Base-by-base conservation (phyloP, 148 eudicot genomes). In the Rhododendron simsii region DNA sequence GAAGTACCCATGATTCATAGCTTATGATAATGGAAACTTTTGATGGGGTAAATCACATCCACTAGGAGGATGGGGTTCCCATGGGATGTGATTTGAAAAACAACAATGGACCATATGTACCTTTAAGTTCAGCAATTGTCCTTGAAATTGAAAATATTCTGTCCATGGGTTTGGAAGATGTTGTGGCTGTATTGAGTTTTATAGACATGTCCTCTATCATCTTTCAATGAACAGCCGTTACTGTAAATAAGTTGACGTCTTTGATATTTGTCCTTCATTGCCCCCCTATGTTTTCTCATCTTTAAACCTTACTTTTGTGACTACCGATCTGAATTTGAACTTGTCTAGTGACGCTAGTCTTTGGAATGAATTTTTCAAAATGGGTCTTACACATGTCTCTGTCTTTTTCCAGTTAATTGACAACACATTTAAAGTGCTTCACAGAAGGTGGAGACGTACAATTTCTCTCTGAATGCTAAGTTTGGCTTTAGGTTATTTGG, bases 11-110 rank as follows among this genome's bases (percentile, higher is more conserved):
- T 63, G 71, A 28, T 63, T 63, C 71, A 63, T 63, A 1, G 67
- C 20, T 8, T 63, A 7, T 82, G 26, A 9, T 7, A 15, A 69
- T 18, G 30, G 37, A 83, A 47, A 45, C 18, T 21, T 78, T 44
- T 6, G 10, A 83, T n/a, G 57, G 57, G 55, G 76, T 45, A 39
- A 82, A 83, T 83, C 76, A 44, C 69, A 82, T 44, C 67, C 76
- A 26, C 69, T 18, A 7, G 80, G 14, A 5, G 35, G 11, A 61
- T 67, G 45, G 85, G 79, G 50, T 84, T 83, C 41, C 53, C 59
- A 26, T 45, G 18, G 26, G 10, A 69, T 45, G 35, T 83, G 77
- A 69, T 83, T 37, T 45, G 15, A 5, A 41, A 41, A 41, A 53
- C n/a, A 44, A 47, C 12, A 14, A 33, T 14, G 26, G 33, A 41